Evolutionary conservation across 2,329 filamentous ascomycete species (phyloP), one percentile per base, ranked within the genome.

Genomic region (Aspergillus floridensis): DNA sequence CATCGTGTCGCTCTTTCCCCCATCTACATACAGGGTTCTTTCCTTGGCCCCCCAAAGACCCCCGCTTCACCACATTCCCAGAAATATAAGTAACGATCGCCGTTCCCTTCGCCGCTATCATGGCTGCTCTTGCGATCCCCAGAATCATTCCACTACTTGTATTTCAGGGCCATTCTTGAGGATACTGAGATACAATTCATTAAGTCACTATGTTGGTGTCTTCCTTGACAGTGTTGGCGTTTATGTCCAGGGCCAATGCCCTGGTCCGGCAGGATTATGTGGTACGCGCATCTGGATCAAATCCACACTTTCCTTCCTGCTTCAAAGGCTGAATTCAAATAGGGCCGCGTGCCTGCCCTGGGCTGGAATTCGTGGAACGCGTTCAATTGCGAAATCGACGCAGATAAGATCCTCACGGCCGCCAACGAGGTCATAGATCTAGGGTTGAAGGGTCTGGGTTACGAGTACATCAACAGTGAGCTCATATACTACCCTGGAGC

Each of bases 311-410:
- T 29, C 11, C n/a, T 14, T 7, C 14, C 5, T 21, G 21, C 0
- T 22, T 46, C 8, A 6, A 11, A 14, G 26, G 26, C 22, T 41
- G 49, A 46, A 54, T 22, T 7, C 19, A 31, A 12, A 10, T 16
- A 73, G 71, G 69, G 71, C 2, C 62, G 57, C 54, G 46, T 71
- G 2, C 71, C 72, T 41, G 69, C 72, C 3, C 61, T 81, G 65
- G 79, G 79, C 14, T 81, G 79, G 75, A 74, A 77, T 64, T 74
- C 73, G 26, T 79, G 77, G 77, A 81, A 80, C 60, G 77, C 79
- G 5, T 79, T 81, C 59, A 76, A 70, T 7, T 83, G 81, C 65
- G 71, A 81, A 57, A 76, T 84, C 44, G 72, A 76, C 56, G 78
- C 81, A 53, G 70, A 73, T 16, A 72, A 81, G 51, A 69, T 83